Conservation (phyloP, 805 yeast species). For the Candida koratica region DNA sequence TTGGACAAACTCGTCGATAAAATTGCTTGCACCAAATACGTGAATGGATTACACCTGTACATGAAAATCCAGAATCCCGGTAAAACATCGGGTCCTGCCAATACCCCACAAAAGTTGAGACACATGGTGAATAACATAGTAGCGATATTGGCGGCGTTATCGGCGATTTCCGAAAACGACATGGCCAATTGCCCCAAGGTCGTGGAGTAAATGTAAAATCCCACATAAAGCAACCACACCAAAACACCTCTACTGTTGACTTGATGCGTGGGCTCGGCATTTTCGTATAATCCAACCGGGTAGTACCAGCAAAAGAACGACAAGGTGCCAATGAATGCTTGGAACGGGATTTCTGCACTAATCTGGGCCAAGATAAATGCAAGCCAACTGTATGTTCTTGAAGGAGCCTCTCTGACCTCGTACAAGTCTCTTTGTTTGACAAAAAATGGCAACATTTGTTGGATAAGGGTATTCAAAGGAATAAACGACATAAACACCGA, state of each 20-base stretch:
- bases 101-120: constrained; percentile 36
- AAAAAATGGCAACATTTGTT: constrained; percentile 43
- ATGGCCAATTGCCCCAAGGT: constrained; percentile 30
- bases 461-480: constrained; percentile 37
- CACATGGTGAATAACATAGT: constrained; percentile 29
- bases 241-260: constrained; percentile 34
- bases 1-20: constrained; percentile 27
- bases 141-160: constrained; percentile 33
- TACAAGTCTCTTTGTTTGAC: constrained; percentile 41
- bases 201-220: constrained; percentile 24
- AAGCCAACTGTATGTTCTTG: constrained; percentile 43
- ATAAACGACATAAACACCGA: constrained; percentile 45
- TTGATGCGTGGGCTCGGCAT: constrained; percentile 50
- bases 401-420: constrained; percentile 45
- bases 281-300: constrained; percentile 46
- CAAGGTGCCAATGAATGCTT: constrained; percentile 40
- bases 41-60: constrained; percentile 69
- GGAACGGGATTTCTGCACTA: constrained; percentile 47
- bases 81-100: constrained; percentile 34
- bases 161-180: constrained; percentile 29
- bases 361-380: constrained; percentile 39
- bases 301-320: constrained; percentile 53
- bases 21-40: constrained; percentile 61
- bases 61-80: constrained; percentile 60
- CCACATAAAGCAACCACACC: constrained; percentile 30